Evolutionary conservation across 164 flowering plant genomes (phyloP), one percentile per base, ranked within the genome.

Genomic region (Euptelea pleiosperma): DNA sequence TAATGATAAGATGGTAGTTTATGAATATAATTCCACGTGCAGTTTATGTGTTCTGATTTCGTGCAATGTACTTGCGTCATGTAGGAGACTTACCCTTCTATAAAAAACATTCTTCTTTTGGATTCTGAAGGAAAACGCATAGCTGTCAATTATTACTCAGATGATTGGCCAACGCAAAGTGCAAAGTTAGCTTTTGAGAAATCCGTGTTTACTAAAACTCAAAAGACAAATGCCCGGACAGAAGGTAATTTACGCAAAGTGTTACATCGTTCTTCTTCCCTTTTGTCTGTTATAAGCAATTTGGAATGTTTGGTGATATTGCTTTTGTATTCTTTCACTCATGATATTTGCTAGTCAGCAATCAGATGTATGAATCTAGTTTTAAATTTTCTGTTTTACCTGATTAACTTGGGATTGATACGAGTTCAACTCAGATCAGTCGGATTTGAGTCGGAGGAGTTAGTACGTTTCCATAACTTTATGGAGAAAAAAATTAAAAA

Each of bases 81-180:
- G 50, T 57, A 86, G 87, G 83, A 77, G 28, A 44, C 68, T 4
- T 67, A 78, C 60, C 89, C 84, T 52, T 60, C 71, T 0, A 57
- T 83, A 18, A 81, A 78, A 59, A 86, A 83, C 73, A 75, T 86
- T 29, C 81, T 86, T 35, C 76, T 83, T 29, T 52, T 86, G 56
- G 86, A 81, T 75, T 76, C 86, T 0, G 84, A 79, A 55, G 91
- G 88, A 50, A 77, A 75, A 40, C 84, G 86, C 41, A 76, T 85
- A 16, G 88, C 88, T 50, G 83, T 74, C 35, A 85, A 83, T 67
- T 80, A 74, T 56, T 78, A 64, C 41, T 72, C 79, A 5, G 79
- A 81, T 67, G 85, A 81, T 33, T 81, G 86, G 86, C 78, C 81
- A n/a, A 79, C 83, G 5, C 67, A 70, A 34, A 60, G 40, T 61